Conservation (phyloP, 169 alveolate genomes). For the Toxoplasma gondii region DNA sequence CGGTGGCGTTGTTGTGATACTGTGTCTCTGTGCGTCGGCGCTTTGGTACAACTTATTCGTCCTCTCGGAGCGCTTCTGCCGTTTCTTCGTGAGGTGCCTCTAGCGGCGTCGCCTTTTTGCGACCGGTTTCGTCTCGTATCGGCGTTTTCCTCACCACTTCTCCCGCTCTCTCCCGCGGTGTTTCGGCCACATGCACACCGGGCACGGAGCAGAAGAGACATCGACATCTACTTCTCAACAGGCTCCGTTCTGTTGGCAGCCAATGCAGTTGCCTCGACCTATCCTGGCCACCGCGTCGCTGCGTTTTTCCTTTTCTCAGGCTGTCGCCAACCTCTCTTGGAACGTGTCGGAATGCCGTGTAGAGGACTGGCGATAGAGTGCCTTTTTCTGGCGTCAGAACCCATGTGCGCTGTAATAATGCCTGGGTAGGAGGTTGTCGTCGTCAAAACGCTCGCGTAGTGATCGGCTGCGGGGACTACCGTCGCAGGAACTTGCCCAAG, state of each 20-base stretch:
- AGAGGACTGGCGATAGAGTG: too few species aligned
- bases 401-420: too few species aligned
- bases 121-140: background rate
- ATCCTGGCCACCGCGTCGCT: background rate
- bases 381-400: too few species aligned
- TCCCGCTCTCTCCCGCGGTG: background rate
- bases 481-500: too few species aligned
- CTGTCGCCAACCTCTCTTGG: background rate
- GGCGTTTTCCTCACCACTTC: background rate
- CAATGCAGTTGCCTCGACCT: background rate
- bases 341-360: background rate
- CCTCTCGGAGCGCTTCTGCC: background rate
- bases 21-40: background rate
- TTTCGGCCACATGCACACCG: constrained; percentile 2
- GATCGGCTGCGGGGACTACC: too few species aligned
- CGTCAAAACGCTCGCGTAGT: too few species aligned
- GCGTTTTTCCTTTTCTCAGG: background rate
- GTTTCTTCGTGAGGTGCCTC: background rate
- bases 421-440: too few species aligned
- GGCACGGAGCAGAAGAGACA: background rate
- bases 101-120: background rate
- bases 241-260: background rate
- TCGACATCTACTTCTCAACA: background rate
- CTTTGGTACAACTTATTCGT: background rate
- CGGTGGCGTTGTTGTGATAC: background rate